Evolutionary conservation across 371 early-diverging fungal species (phyloP).

Genomic region (Mortierella polycephala): DNA sequence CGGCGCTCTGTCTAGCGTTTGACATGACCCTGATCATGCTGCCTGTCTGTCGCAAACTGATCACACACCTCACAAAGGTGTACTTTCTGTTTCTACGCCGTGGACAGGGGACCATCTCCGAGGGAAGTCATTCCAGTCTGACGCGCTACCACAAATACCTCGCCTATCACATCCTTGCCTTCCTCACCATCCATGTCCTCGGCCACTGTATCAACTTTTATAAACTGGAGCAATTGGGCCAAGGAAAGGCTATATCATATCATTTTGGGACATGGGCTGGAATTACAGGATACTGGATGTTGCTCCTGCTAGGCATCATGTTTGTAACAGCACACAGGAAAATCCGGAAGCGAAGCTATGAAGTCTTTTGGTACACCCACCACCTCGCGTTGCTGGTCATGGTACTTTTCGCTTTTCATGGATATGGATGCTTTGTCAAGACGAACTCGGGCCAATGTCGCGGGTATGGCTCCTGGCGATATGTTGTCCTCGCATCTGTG

Average conservation of each 20-base stretch:
- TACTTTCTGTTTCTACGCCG: constrained; percentile 61
- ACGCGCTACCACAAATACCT: constrained; percentile 72
- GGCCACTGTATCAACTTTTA: constrained; percentile 69
- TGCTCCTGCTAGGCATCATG: constrained; percentile 69
- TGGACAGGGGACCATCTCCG: constrained; percentile 66
- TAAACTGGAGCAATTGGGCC: constrained; percentile 51
- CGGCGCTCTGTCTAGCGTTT: constrained; percentile 63
- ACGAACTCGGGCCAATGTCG: constrained; percentile 57
- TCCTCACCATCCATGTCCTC: constrained; percentile 66
- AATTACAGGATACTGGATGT: constrained; percentile 74
- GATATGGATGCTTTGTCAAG: constrained; percentile 72
- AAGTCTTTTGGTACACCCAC: constrained; percentile 82
- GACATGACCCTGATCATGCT: constrained; percentile 75
- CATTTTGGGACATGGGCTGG: constrained; percentile 67
- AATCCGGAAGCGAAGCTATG: constrained; percentile 66
- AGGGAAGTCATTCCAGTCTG: constrained; percentile 37
- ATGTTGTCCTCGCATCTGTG: constrained; percentile 58
- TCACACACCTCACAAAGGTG: constrained; percentile 69
- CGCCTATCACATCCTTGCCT: constrained; percentile 70
- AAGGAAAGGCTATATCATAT: constrained; percentile 46
- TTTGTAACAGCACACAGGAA: constrained; percentile 64
- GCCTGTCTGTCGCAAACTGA: constrained; percentile 82
- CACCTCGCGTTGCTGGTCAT: constrained; percentile 72
- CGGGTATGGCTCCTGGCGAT: constrained; percentile 62
- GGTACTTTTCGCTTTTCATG: constrained; percentile 68